Conservation (phyloP, 306 rosid species). For the Arachis stenosperma region DNA sequence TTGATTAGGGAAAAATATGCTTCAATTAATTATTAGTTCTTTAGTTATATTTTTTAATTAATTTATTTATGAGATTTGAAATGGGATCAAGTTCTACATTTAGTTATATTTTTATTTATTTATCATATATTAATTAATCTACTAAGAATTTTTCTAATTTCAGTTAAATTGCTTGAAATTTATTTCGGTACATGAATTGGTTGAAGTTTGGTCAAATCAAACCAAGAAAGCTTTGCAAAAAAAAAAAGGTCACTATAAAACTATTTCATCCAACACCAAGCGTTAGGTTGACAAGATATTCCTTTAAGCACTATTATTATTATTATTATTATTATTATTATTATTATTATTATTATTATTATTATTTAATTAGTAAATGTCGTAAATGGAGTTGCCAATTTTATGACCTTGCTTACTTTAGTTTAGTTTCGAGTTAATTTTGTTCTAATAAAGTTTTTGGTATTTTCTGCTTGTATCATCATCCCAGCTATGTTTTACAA, state of each 20-base stretch:
- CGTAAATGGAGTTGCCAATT: not conserved
- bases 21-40: too few relatives aligned
- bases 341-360: not conserved
- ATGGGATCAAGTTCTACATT: too few relatives aligned
- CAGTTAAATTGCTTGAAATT: not conserved
- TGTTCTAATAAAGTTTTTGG: not conserved
- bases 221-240: too few relatives aligned
- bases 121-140: not conserved
- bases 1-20: too few relatives aligned
- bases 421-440: not conserved
- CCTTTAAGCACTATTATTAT: not conserved
- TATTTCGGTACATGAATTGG: too few relatives aligned
- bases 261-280: not conserved
- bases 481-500: not conserved
- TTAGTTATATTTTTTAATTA: too few relatives aligned
- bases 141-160: not conserved
- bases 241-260: too few relatives aligned
- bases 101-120: not conserved
- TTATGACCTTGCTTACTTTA: not conserved
- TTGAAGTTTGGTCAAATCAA: too few relatives aligned
- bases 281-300: not conserved
- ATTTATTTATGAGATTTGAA: too few relatives aligned
- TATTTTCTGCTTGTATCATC: not conserved
- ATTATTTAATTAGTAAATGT: not conserved
- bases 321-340: too few relatives aligned